These are phyloP conservation scores for Botrytis paeoniae DNA, from an alignment of 2,329 filamentous ascomycete species.

Conservation along the genomic window DNA sequence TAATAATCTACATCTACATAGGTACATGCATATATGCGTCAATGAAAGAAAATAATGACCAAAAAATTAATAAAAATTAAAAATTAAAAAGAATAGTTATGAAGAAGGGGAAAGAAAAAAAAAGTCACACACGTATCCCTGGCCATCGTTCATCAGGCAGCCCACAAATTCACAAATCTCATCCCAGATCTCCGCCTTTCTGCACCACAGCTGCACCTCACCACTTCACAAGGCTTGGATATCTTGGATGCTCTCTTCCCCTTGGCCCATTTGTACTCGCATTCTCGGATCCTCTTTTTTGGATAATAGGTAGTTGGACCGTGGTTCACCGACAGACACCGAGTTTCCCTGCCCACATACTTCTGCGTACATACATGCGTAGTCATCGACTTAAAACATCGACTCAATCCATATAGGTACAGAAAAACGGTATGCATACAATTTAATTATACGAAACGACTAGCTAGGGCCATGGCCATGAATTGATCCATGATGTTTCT, in stretches of 20 bases:
- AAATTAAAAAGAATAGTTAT: too few relatives aligned
- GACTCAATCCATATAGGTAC: constrained; percentile 2
- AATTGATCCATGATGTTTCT: neutral
- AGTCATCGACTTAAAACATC: neutral
- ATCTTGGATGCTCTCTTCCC: neutral
- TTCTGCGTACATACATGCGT: too few relatives aligned
- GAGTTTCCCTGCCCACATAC: neutral
- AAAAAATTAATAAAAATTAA: too few relatives aligned
- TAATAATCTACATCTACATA: neutral
- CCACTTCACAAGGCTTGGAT: constrained; percentile 7
- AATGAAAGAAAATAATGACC: neutral
- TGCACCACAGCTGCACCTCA: constrained; percentile 15
- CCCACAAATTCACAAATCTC: neutral
- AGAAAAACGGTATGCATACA: constrained; percentile 8
- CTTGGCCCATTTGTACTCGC: neutral
- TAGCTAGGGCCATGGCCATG: neutral
- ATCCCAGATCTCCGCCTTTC: constrained; percentile 18
- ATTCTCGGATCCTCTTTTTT: neutral
- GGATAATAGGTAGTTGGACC: too few relatives aligned
- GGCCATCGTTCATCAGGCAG: constrained; percentile 1
- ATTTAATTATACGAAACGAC: neutral
- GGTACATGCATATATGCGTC: neutral
- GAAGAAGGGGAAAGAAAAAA: neutral
- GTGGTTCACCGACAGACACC: constrained; percentile 8
- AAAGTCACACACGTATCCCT: neutral